phyloP scores from a whole-genome alignment of 1,284 basidiomycete species.

The Cystobasidium sp. region DNA sequence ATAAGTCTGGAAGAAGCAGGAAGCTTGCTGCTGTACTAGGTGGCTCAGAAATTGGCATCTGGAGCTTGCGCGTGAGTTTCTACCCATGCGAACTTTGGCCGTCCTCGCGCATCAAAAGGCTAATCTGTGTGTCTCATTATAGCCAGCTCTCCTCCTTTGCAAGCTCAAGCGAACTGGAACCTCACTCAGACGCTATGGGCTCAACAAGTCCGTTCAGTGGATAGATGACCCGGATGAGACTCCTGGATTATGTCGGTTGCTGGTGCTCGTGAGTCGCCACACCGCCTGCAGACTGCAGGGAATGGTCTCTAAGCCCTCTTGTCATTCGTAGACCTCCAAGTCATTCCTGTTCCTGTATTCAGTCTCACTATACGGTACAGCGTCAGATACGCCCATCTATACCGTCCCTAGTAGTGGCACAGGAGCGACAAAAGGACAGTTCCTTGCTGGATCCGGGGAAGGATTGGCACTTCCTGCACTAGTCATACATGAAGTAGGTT shows the following conservation, averaged over 20 bases:
- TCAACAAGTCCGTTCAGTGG: slow-evolving; percentile 44
- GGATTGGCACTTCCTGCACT: slow-evolving; percentile 31
- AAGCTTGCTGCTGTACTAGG: slow-evolving; percentile 42
- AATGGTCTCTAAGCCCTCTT: not conserved
- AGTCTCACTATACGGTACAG: slow-evolving; percentile 3
- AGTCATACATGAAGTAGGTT: slow-evolving; percentile 37
- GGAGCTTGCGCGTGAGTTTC: slow-evolving; percentile 36
- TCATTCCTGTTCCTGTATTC: slow-evolving; percentile 38
- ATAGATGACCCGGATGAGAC: slow-evolving; percentile 27
- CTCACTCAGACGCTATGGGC: slow-evolving; percentile 44
- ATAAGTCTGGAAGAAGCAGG: slow-evolving; percentile 24
- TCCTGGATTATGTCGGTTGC: slow-evolving; percentile 3
- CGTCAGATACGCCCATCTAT: slow-evolving; percentile 17
- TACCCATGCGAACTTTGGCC: not conserved
- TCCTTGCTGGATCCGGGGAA: slow-evolving; percentile 43
- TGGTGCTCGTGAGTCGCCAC: slow-evolving; percentile 20
- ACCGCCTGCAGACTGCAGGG: not conserved
- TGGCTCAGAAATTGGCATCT: slow-evolving; percentile 42
- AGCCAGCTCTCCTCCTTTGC: slow-evolving; percentile 43
- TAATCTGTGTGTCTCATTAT: not conserved
- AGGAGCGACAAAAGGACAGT: slow-evolving; percentile 38
- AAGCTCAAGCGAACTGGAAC: slow-evolving; percentile 43
- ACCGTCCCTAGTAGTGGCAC: slow-evolving; percentile 29
- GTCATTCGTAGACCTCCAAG: slow-evolving; percentile 33
- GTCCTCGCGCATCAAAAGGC: not conserved